phyloP scores from a whole-genome alignment of 169 alveolate species.

The Eimeria sp. region DNA sequence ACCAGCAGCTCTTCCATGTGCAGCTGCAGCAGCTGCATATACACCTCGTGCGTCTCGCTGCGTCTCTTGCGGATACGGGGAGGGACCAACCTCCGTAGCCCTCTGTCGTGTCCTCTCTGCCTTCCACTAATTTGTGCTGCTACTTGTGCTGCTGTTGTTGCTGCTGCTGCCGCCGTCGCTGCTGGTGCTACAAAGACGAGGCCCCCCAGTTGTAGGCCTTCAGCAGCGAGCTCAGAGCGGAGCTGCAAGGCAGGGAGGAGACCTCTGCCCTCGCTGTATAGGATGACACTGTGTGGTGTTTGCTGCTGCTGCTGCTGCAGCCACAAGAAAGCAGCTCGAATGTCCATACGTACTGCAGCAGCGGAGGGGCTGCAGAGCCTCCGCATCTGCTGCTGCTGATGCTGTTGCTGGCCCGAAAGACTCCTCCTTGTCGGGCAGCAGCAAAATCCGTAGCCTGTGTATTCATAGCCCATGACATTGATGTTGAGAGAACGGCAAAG shows the following conservation, averaged over 20 bases:
- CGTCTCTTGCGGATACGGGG: constrained; percentile 29
- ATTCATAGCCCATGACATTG: constrained; percentile 50
- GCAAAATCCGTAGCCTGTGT: constrained; percentile 63
- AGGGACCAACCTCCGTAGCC: constrained; percentile 1
- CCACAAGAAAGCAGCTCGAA: constrained; percentile 64
- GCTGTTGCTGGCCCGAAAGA: constrained; percentile 8
- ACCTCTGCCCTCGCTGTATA: constrained; percentile 70
- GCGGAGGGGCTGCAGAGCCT: constrained; percentile 55
- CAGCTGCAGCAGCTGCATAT: constrained; percentile 61
- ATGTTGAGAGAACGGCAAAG: constrained; percentile 50
- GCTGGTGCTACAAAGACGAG: constrained; percentile 65
- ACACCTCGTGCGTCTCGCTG: constrained; percentile 59
- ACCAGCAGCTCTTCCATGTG: constrained; percentile 45
- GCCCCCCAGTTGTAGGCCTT: constrained; percentile 65
- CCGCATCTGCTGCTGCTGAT: constrained; percentile 64
- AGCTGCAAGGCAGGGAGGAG: constrained; percentile 43
- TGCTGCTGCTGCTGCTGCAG: constrained; percentile 76
- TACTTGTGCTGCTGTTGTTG: constrained; percentile 16
- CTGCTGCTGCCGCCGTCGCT: constrained; percentile 5
- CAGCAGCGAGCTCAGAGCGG: constrained; percentile 56
- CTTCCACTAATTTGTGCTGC: not conserved
- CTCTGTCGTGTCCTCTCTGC: not conserved
- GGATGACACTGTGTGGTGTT: constrained; percentile 64
- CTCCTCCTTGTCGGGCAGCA: constrained; percentile 15
- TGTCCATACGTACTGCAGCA: constrained; percentile 34